Conservation (phyloP, 495 filamentous ascomycete genomes). For the Trichoderma reesei region DNA sequence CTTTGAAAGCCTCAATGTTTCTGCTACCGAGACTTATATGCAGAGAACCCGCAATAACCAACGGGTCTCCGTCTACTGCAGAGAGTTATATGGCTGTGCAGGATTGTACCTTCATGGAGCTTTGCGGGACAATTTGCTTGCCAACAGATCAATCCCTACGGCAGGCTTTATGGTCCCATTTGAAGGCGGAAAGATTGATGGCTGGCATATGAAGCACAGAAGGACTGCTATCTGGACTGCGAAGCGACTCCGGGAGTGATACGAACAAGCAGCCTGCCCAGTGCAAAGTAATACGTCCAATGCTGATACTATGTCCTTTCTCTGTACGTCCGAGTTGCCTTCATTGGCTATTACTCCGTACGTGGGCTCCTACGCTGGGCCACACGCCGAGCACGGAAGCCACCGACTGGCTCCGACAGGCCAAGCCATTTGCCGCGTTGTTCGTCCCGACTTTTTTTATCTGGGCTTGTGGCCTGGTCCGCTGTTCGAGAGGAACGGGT, state of each 20-base stretch:
- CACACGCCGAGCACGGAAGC: not conserved
- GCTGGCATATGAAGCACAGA: not conserved
- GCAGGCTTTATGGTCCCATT: not conserved
- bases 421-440: not conserved
- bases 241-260: not conserved
- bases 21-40: not conserved
- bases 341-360: not conserved
- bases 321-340: not conserved
- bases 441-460: not conserved
- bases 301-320: too few relatives aligned
- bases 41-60: not conserved
- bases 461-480: not conserved
- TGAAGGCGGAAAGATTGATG: not conserved
- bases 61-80: not conserved
- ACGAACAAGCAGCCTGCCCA: not conserved
- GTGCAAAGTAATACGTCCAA: too few relatives aligned
- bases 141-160: too few relatives aligned
- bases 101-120: not conserved
- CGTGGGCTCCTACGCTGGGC: not conserved
- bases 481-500: not conserved
- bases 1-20: not conserved
- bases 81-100: not conserved
- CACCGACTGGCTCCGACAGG: not conserved
- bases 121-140: not conserved
- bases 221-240: not conserved